Evolutionary conservation across 768 basidiomycete species (phyloP).

Genomic region (Auricularia sp.): DNA sequence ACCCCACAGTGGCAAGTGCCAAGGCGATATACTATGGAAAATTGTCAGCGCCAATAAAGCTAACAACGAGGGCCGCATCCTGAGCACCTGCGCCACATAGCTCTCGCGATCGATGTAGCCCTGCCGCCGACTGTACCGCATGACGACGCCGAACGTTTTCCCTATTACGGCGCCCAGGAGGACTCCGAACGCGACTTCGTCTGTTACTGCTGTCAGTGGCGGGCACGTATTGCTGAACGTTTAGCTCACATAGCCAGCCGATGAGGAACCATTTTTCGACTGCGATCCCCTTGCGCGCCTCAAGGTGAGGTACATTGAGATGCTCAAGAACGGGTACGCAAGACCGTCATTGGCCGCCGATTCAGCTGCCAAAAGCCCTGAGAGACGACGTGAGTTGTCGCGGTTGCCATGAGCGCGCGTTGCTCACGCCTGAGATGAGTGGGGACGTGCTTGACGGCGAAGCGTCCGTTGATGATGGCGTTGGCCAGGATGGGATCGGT

Average conservation of each 20-base stretch:
- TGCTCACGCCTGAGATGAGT: slow-evolving; percentile 44
- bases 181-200: slow-evolving; percentile 72
- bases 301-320: slow-evolving; percentile 77
- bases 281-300: slow-evolving; percentile 50
- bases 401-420: neutral
- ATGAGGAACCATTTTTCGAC: slow-evolving; percentile 79
- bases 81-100: slow-evolving; percentile 58
- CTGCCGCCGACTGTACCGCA: slow-evolving; percentile 56
- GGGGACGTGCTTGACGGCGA: slow-evolving; percentile 61
- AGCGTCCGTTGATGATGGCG: slow-evolving; percentile 36
- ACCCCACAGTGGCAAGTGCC: slow-evolving; percentile 65
- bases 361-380: slow-evolving; percentile 64
- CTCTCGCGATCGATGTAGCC: slow-evolving; percentile 73
- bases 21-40: slow-evolving; percentile 46
- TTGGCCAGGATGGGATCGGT: slow-evolving; percentile 60
- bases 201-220: slow-evolving; percentile 26
- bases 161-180: slow-evolving; percentile 53
- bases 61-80: neutral
- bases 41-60: neutral
- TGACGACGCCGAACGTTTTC: slow-evolving; percentile 51
- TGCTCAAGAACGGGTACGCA: slow-evolving; percentile 79
- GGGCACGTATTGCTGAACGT: neutral
- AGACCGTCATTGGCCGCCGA: slow-evolving; percentile 94
- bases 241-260: slow-evolving; percentile 62
- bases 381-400: slow-evolving; percentile 21